Conservation (phyloP, 495 filamentous ascomycete genomes). For the Daldinia grandis region DNA sequence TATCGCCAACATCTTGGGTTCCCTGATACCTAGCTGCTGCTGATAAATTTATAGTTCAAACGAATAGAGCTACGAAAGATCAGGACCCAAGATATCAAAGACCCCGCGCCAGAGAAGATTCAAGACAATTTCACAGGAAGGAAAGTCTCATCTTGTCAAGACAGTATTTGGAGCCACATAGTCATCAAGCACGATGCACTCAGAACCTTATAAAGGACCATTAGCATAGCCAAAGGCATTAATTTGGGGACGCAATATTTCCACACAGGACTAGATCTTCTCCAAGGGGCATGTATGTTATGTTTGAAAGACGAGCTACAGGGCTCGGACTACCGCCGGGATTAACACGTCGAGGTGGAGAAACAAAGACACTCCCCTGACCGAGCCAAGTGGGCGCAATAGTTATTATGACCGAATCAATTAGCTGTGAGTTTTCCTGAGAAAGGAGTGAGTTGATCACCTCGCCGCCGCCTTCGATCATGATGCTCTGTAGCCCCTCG, state of each 20-base stretch:
- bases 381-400: constrained; percentile 87
- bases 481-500: constrained; percentile 76
- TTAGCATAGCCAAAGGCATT: neutral
- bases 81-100: neutral
- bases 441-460: constrained; percentile 79
- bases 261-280: constrained; percentile 84
- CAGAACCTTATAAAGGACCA: neutral
- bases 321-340: constrained; percentile 60
- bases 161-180: neutral
- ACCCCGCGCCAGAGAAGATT: neutral
- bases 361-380: constrained; percentile 76
- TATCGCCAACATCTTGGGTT: neutral
- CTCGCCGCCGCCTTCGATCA: constrained; percentile 86
- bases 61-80: neutral
- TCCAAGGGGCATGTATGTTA: constrained; percentile 77
- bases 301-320: constrained; percentile 69
- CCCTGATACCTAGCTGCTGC: neutral
- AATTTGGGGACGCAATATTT: constrained; percentile 46
- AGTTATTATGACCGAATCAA: constrained; percentile 81
- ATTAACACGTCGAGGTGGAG: constrained; percentile 62
- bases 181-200: neutral
- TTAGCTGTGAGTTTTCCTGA: constrained; percentile 65
- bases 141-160: neutral
- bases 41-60: neutral
- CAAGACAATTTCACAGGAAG: neutral